Percentiles rank a stretch among this genome's conserved stretches.
Evolutionary conservation across 73 alveolate species (phyloP).

Genomic region (Chromera velia): DNA sequence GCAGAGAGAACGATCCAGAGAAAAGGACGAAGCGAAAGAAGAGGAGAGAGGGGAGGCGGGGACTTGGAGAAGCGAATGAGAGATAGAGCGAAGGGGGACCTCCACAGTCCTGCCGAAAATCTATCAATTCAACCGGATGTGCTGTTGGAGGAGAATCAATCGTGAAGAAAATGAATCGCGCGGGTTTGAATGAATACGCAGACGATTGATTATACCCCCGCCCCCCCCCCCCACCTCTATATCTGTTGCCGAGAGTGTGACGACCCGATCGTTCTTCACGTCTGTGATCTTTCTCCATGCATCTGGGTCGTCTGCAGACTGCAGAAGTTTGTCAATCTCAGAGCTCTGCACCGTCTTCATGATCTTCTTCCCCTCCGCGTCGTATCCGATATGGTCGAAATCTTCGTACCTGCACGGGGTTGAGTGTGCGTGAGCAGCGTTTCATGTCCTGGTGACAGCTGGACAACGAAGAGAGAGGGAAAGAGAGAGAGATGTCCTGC

Average conservation of each 20-base stretch:
- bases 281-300: slow-evolving; percentile 88
- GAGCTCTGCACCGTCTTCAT: slow-evolving; percentile 57
- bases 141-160: no score
- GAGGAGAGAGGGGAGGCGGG: no score
- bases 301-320: slow-evolving; percentile 72
- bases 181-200: not conserved
- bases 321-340: slow-evolving; percentile 76
- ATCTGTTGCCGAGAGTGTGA: slow-evolving; percentile 28
- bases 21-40: no score
- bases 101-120: no score
- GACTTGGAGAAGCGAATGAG: no score
- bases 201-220: not conserved
- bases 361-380: slow-evolving; percentile 67
- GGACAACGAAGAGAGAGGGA: no score
- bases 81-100: no score
- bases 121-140: no score
- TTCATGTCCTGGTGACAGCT: no score
- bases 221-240: not conserved
- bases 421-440: not conserved
- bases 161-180: not conserved
- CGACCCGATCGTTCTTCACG: slow-evolving; percentile 74
- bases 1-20: no score
- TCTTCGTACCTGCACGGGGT: slow-evolving; percentile 65
- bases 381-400: slow-evolving; percentile 82
- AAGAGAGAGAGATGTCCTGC: no score